phyloP scores from a whole-genome alignment of 2,329 filamentous ascomycete species.

The Eutypella sp. region DNA sequence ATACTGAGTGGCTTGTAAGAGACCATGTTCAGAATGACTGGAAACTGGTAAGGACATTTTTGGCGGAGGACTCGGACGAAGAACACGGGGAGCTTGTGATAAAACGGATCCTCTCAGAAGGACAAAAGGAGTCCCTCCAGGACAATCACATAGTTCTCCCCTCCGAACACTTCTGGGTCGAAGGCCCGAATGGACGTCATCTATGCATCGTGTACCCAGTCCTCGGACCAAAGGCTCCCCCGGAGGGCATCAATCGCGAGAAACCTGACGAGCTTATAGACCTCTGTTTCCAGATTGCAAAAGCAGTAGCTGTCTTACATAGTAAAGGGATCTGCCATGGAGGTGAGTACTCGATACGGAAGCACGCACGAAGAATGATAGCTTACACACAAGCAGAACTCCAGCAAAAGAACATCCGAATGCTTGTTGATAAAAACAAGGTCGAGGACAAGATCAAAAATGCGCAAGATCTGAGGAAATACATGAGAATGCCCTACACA shows the following conservation, averaged over 20 bases:
- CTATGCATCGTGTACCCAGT: background rate
- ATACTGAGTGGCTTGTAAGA: background rate
- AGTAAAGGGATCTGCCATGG: background rate
- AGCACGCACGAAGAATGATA: background rate
- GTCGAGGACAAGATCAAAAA: background rate
- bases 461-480: background rate
- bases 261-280: background rate
- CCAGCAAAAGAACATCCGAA: background rate
- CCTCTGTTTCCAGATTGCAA: background rate
- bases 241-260: background rate
- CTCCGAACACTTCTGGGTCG: background rate
- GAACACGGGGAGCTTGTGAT: background rate
- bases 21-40: background rate
- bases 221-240: background rate
- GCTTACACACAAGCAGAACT: background rate
- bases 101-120: background rate
- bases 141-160: background rate
- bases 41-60: background rate
- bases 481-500: background rate
- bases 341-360: background rate
- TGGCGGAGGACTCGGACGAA: background rate
- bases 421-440: background rate
- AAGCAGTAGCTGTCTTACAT: background rate
- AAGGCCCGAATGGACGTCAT: background rate
- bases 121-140: background rate